A percentile compares a stretch with the other conserved stretches of the same genome.
Conservation (phyloP, 345 rosid genomes). For the Hibiscus tridactylites region DNA sequence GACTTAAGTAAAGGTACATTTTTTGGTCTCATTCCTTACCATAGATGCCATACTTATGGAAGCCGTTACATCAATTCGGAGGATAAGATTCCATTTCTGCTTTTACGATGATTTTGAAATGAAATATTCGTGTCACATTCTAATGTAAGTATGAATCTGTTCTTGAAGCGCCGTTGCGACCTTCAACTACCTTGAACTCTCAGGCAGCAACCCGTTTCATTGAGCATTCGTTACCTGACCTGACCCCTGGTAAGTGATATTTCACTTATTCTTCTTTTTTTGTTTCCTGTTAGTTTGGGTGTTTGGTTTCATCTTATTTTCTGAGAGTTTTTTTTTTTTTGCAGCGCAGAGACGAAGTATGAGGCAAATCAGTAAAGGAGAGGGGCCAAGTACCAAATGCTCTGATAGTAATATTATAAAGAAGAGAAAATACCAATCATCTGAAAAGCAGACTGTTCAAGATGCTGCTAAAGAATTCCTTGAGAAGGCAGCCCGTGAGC, state of each 20-base stretch:
- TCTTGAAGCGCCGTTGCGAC: conserved; percentile 60
- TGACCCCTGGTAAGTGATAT: conserved; percentile 51
- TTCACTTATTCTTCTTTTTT: neutral
- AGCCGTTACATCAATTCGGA: neutral
- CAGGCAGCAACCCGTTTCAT: conserved; percentile 87
- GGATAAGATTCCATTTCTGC: neutral
- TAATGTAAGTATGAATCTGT: conserved; percentile 8
- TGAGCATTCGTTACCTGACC: conserved; percentile 81
- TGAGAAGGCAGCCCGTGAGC: conserved; percentile 81
- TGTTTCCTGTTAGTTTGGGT: neutral
- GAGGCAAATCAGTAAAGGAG: conserved; percentile 64
- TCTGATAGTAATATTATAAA: conserved; percentile 28
- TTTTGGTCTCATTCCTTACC: neutral
- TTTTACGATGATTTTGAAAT: neutral
- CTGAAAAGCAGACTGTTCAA: conserved; percentile 51
- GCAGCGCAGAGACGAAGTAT: conserved; percentile 67
- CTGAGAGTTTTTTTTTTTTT: conserved; percentile 6
- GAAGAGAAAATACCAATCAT: conserved; percentile 74
- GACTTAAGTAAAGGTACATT: conserved; percentile 65
- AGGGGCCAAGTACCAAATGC: conserved; percentile 40
- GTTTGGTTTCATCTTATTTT: conserved; percentile 6
- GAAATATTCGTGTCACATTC: neutral
- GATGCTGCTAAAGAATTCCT: conserved; percentile 81
- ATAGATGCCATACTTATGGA: neutral
- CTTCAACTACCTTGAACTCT: conserved; percentile 65